These are phyloP conservation scores for Fragilariopsis cylindrus DNA, from an alignment of 108 stramenopile species.

Conservation along the genomic window DNA sequence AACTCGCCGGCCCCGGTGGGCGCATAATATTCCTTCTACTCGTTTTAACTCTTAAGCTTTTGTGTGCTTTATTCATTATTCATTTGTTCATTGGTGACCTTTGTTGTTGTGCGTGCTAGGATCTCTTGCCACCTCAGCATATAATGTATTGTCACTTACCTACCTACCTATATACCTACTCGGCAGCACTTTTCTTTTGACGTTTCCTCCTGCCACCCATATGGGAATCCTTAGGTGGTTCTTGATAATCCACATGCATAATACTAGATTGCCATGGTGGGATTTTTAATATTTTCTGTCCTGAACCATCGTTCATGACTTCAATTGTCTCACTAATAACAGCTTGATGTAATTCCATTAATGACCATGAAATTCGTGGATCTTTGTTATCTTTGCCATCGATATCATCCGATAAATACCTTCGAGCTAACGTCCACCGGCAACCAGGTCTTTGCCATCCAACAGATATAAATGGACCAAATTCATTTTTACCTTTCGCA, in stretches of 20 bases:
- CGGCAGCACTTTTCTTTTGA: background rate
- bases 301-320: background rate
- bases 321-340: slow-evolving; percentile 42
- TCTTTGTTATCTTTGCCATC: slow-evolving; percentile 15
- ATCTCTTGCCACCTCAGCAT: too few relatives aligned
- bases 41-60: too few relatives aligned
- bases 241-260: slow-evolving; percentile 24
- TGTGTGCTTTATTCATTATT: too few relatives aligned
- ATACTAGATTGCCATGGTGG: slow-evolving; percentile 62
- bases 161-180: too few relatives aligned
- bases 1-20: too few relatives aligned
- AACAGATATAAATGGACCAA: slow-evolving; percentile 54
- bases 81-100: too few relatives aligned
- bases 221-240: background rate
- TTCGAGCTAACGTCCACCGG: slow-evolving; percentile 57
- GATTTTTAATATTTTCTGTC: slow-evolving; percentile 27
- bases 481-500: slow-evolving; percentile 55
- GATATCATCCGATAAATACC: slow-evolving; percentile 43
- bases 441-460: slow-evolving; percentile 67
- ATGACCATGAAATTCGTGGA: slow-evolving; percentile 49
- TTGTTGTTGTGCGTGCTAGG: too few relatives aligned
- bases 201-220: slow-evolving; percentile 5
- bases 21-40: too few relatives aligned
- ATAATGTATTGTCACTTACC: too few relatives aligned
- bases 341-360: slow-evolving; percentile 44